Evolutionary conservation across 2,329 filamentous ascomycete species (phyloP), one percentile per base, ranked within the genome.

Genomic region (Diaporthe sp.): DNA sequence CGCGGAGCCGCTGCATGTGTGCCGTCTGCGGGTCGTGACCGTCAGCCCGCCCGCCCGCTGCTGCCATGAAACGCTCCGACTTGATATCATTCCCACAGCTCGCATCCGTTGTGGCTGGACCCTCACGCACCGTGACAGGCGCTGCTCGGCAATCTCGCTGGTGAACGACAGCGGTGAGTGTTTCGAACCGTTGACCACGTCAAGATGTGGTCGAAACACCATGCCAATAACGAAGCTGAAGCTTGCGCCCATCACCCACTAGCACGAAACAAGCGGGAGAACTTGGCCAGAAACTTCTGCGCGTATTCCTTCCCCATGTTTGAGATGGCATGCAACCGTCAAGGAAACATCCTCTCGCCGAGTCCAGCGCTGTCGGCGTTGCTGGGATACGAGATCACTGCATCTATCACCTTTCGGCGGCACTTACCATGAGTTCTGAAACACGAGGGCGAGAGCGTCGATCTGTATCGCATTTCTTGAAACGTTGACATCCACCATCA

Each of bases 401-500:
- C 53, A 42, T 51, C 39, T 53, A 37, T 74, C 53, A 62, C 57
- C 44, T 39, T 59, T 31, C 31, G 42, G 55, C 62, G 51, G 69
- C 61, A 62, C 31, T 55, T 69, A 31, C 53, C 58, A 39, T 61
- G 42, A 73, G 25, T 46, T 31, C 75, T 77, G 75, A 77, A 77
- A 77, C 75, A 61, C 73, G 42, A 70, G 53, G 53, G 73, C 73
- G 73, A 55, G 75, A 58, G 37, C 25, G 62, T 55, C 57, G 70
- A 75, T 73, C 62, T 77, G 73, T 75, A 73, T 73, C 73, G 49
- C 68, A 53, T 49, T 37, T 72, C 55, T 67, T 73, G 75, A 77
- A 77, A 77, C 75, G 39, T 67, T 73, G 73, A 77, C 75, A 75
- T 58, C 75, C 73, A 65, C 49, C 49, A 53, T 55, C 65, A 70